Base-by-base conservation (phyloP, 1,284 basidiomycete species). In the Phenoliferia sp. region DNA sequence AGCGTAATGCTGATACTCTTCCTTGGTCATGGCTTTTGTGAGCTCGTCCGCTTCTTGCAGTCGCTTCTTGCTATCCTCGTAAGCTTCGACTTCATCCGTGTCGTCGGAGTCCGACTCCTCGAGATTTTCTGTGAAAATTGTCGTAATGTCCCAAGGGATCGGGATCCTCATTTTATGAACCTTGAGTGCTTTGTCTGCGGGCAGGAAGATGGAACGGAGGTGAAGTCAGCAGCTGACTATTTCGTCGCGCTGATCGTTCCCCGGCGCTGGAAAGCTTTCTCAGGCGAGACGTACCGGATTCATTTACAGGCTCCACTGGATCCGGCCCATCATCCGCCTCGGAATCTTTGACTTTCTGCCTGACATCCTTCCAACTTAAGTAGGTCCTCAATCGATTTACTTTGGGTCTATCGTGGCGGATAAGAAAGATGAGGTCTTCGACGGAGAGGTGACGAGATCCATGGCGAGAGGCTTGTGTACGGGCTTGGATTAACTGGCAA, bases 301-400 rank as follows among this genome's bases (percentile, higher is more conserved):
- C n/a, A n/a, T n/a, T n/a, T n/a, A n/a, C n/a, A n/a, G n/a, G n/a
- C n/a, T n/a, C n/a, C n/a, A n/a, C n/a, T n/a, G n/a, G n/a, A n/a
- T n/a, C n/a, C n/a, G n/a, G n/a, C n/a, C n/a, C 19, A 28, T 68
- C 67, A 4, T 62, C 67, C 28, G 61, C 63, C 55, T 69, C 61
- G 26, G 57, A n/a, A 28, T 96, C 92, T 76, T 96, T 96, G 9
- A 93, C 93, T 73, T 93, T 90, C 77, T 96, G 96, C 22, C 95
- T 86, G 9, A 98, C 94, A 73, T 97, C 95, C 77, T 96, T 97
- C 94, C 95, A 99, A 0, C 90, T 91, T n/a, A 99, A 84, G 77
- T 97, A 98, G 15, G 92, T 96, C 32, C 92, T 81, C 26, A 98
- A 82, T 31, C 95, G 84, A 79, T 97, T 96, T 68, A 98, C 92